phyloP scores from a whole-genome alignment of 495 filamentous ascomycete species.

The Polyplosphaeria fusca region DNA sequence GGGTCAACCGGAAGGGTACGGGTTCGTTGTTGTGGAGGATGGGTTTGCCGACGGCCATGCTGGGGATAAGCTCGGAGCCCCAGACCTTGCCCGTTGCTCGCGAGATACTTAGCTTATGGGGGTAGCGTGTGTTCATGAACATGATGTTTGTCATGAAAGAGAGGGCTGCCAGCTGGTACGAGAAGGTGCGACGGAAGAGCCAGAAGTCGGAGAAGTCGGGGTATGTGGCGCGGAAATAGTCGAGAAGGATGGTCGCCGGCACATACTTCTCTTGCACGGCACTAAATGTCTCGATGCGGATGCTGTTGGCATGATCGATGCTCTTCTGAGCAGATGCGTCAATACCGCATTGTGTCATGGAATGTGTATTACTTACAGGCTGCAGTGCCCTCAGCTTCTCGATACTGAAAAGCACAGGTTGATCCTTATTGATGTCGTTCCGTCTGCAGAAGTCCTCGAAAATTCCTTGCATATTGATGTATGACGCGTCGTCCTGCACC shows the following conservation, averaged over 20 bases:
- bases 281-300: slow-evolving; percentile 77
- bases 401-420: slow-evolving; percentile 91
- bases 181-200: slow-evolving; percentile 94
- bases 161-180: slow-evolving; percentile 91
- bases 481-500: slow-evolving; percentile 90
- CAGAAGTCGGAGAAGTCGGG: slow-evolving; percentile 92
- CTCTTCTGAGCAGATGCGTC: slow-evolving; percentile 32
- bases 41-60: slow-evolving; percentile 73
- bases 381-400: slow-evolving; percentile 75
- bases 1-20: slow-evolving; percentile 94
- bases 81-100: slow-evolving; percentile 88
- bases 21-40: slow-evolving; percentile 92
- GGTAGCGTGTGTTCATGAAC: slow-evolving; percentile 90
- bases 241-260: slow-evolving; percentile 69
- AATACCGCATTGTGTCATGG: slow-evolving; percentile 46
- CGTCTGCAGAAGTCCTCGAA: slow-evolving; percentile 94
- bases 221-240: slow-evolving; percentile 88
- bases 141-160: slow-evolving; percentile 99
- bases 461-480: slow-evolving; percentile 88
- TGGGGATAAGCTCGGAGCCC: slow-evolving; percentile 88
- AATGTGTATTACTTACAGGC: slow-evolving; percentile 37
- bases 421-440: slow-evolving; percentile 84
- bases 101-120: slow-evolving; percentile 89
- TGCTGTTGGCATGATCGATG: slow-evolving; percentile 61
- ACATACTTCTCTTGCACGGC: slow-evolving; percentile 92